A percentile compares a stretch with the other conserved stretches of the same genome.
These are phyloP conservation scores for Stropharia rugosoannulata DNA, from an alignment of 768 basidiomycete genomes.

Conservation along the genomic window DNA sequence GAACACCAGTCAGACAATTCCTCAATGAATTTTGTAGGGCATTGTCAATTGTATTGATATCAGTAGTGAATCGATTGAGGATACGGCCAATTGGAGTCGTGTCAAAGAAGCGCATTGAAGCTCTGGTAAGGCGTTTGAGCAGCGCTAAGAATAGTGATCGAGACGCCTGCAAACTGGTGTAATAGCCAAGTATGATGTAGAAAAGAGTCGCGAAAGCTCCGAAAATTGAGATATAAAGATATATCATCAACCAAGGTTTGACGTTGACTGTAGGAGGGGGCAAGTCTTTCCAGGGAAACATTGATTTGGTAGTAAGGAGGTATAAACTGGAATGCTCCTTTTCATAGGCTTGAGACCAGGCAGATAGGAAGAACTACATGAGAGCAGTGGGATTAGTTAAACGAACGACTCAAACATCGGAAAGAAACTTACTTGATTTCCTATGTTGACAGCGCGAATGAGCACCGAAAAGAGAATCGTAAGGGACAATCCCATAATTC, in stretches of 20 bases:
- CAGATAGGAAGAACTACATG: constrained; percentile 59
- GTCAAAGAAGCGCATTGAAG: constrained; percentile 72
- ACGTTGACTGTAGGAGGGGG: constrained; percentile 62
- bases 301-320: constrained; percentile 15
- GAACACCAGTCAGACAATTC: constrained; percentile 50
- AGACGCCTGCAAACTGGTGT: constrained; percentile 67
- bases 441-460: constrained; percentile 54
- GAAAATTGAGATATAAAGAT: constrained; percentile 58
- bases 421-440: constrained; percentile 47
- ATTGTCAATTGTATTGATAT: constrained; percentile 74
- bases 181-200: constrained; percentile 64
- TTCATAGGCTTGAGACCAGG: constrained; percentile 70
- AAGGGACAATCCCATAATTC: constrained; percentile 51
- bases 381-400: not conserved
- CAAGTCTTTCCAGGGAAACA: constrained; percentile 45
- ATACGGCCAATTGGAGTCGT: constrained; percentile 75
- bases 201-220: constrained; percentile 53
- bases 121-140: constrained; percentile 53
- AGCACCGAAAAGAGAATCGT: constrained; percentile 52
- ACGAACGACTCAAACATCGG: not conserved
- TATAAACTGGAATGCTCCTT: constrained; percentile 20
- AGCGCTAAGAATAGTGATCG: constrained; percentile 57
- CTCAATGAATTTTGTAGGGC: constrained; percentile 56
- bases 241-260: constrained; percentile 64
- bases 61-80: constrained; percentile 76